A percentile compares a stretch with the other conserved stretches of the same genome.
Conservation (phyloP, 78 protist species). For the Monosiga brevicollis region DNA sequence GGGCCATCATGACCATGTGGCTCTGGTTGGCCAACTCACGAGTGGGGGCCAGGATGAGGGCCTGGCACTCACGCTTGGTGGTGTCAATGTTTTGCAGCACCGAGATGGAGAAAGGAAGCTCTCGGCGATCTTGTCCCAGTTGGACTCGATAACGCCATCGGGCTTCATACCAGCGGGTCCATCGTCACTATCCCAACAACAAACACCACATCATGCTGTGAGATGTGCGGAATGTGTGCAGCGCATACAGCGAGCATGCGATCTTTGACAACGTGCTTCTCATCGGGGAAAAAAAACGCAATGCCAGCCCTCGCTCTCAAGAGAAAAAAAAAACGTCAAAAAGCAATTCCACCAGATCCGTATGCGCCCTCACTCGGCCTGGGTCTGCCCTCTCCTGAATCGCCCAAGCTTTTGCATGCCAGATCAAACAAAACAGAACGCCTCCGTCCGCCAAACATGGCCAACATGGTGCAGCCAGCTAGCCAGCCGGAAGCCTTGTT, state of each 20-base stretch:
- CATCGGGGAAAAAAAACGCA: neutral
- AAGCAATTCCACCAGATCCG: no score
- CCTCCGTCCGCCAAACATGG: no score
- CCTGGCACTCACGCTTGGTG: constrained; percentile 67
- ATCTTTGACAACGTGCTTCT: neutral
- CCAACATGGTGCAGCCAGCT: no score
- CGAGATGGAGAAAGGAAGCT: constrained; percentile 79
- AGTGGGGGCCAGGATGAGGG: constrained; percentile 91
- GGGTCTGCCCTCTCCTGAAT: no score
- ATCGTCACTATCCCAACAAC: neutral
- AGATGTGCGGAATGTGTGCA: neutral
- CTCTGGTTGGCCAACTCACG: constrained; percentile 95
- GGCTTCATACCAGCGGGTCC: neutral
- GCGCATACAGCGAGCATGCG: neutral
- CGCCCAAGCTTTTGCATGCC: no score
- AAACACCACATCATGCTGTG: neutral
- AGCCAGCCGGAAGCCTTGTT: no score
- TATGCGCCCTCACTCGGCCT: no score
- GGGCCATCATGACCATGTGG: constrained; percentile 67
- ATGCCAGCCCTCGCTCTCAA: no score
- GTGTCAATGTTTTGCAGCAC: constrained; percentile 74
- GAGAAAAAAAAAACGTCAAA: no score
- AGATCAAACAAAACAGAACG: no score
- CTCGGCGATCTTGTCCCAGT: constrained; percentile 24
- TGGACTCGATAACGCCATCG: neutral